Base-by-base conservation (phyloP, 2,329 filamentous ascomycete genomes). In the Hypocreales sp. region DNA sequence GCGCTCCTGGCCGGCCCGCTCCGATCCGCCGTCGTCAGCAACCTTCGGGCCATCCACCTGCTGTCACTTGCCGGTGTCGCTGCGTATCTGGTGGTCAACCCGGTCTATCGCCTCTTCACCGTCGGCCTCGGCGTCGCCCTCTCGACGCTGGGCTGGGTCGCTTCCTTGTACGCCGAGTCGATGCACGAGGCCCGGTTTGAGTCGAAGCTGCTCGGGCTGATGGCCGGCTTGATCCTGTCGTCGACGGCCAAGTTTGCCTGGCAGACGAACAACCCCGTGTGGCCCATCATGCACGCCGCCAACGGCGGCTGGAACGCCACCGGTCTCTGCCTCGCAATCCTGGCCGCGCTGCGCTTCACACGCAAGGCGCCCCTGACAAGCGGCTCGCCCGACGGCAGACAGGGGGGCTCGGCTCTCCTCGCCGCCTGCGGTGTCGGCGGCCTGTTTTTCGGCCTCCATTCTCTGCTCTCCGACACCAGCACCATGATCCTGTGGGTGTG, bases 401-500 rank as follows among this genome's bases (percentile, higher is more conserved):
- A 71, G 31, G 72, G 62, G 32, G 75, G 79, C 1, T 86, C 81
- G 11, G 65, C 74, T 1, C 32, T 47, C n/a, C 60, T 92, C 23
- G 72, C 83, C 17, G 79, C 75, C 8, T 54, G 90, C 26, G 83
- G 90, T 32, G 53, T 95, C 30, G 84, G 72, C 15, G 87, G 84
- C 17, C 53, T 94, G 7, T 66, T 94, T 45, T 98, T 98, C 44
- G 81, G 70, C 5, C 64, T 95, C 45, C 90, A 95, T 48, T 94
- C 86, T 1, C 62, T 98, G 8, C 67, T 98, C 8, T 94, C 90
- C 0, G 90, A 98, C 48, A 92, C 86, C 0, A 95, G 90, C 58
- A 98, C 90, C 29, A 95, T 98, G 84, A 94, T 95, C 31, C 66
- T 86, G 11, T 98, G 90, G 90, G 83, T 83, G 3, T 98, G 90